phyloP scores from a whole-genome alignment of 2,329 filamentous ascomycete species.

The Epichloe coenophiala region DNA sequence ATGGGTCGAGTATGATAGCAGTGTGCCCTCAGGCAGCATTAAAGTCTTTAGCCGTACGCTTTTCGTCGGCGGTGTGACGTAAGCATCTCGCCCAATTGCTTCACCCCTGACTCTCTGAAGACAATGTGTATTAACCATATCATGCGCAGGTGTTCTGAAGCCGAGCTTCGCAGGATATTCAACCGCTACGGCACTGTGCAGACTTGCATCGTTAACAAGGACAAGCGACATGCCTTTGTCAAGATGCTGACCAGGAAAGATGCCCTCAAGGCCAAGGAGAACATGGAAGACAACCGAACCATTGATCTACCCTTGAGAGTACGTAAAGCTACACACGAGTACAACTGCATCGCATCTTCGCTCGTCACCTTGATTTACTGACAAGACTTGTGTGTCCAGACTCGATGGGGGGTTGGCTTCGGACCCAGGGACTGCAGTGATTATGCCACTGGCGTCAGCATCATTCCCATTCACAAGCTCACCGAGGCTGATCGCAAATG shows the following conservation, averaged over 20 bases:
- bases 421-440: constrained; percentile 95
- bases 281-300: constrained; percentile 69
- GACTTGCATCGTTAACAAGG: constrained; percentile 94
- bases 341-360: background rate
- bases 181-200: constrained; percentile 74
- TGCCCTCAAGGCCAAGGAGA: constrained; percentile 69
- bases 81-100: constrained; percentile 27
- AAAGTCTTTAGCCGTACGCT: constrained; percentile 90
- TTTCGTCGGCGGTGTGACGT: constrained; percentile 91
- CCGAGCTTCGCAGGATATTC: constrained; percentile 72
- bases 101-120: background rate
- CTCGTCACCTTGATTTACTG: background rate
- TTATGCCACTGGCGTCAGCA: constrained; percentile 79
- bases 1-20: constrained; percentile 67
- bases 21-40: constrained; percentile 63
- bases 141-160: constrained; percentile 52
- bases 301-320: constrained; percentile 61
- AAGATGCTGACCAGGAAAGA: constrained; percentile 92
- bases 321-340: constrained; percentile 22
- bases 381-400: constrained; percentile 34
- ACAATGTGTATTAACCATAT: background rate
- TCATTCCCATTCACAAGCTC: constrained; percentile 83
- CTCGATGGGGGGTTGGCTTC: constrained; percentile 94
- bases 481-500: constrained; percentile 96
- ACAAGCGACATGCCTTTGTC: constrained; percentile 96